Evolutionary conservation across 2,329 filamentous ascomycete genomes (phyloP), one percentile per base, ranked within the genome.

Genomic region (Fusarium sp.): DNA sequence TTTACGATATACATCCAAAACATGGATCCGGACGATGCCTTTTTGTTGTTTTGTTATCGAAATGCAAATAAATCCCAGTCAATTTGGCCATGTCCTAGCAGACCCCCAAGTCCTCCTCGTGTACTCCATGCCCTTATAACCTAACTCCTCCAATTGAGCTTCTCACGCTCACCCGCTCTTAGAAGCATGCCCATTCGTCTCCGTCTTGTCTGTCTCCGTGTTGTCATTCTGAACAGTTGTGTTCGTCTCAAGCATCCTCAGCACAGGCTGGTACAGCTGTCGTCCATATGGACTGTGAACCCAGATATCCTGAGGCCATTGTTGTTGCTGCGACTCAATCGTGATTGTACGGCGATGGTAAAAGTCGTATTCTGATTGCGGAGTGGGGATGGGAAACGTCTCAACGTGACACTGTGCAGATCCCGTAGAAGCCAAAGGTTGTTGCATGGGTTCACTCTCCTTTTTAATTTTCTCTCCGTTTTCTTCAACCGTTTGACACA

Each of bases 261-360:
- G 6, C 7, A 38, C 37, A 6, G 67, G 67, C 23, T 73, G 70
- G 15, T 73, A 73, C 14, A 73, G 59, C 20, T 68, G 67, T 13
- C 67, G 63, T 1, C 49, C 59, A 8, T 32, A 42, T 2, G 67
- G 67, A 26, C 42, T 57, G 26, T 71, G 26, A n/a, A 73, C 41
- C 70, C 70, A 73, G 17, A 73, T 68, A 23, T 73, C 70, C 44
- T 73, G 63, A 1, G 70, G 70, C 41, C 53, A 71, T 5, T 48
- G 35, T 2, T 42, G 33, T 14, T 45, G 60, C 17, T 62, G 38
- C 0, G 62, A 58, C 7, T 58, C 23, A 10, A 71, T 55, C 2
- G 41, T 69, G 15, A 71, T 58, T 4, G 33, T 69, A 0, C 50
- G 49, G 0, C 69, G 69, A 11, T 71, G 35, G 7, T 71, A 42